Evolutionary conservation across 2,329 filamentous ascomycete species (phyloP).

Genomic region (Lecanoromycetidae sp.): DNA sequence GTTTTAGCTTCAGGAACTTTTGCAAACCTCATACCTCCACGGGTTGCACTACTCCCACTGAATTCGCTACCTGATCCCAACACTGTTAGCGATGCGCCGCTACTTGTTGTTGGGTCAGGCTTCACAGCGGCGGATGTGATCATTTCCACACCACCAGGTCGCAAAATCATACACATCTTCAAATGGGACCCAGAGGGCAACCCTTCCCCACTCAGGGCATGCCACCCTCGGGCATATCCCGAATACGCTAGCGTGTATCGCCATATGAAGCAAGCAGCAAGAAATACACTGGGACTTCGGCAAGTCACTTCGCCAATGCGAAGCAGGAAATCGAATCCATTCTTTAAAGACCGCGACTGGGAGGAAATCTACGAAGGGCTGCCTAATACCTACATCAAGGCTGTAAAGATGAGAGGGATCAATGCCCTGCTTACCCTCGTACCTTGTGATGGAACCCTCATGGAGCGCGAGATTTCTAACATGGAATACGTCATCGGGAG

Average conservation of each 20-base stretch:
- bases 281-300: slow-evolving; percentile 17
- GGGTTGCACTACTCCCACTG: slow-evolving; percentile 37
- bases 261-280: slow-evolving; percentile 44
- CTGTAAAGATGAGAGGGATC: slow-evolving; percentile 25
- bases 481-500: slow-evolving; percentile 46
- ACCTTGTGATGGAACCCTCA: slow-evolving; percentile 30
- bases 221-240: slow-evolving; percentile 49
- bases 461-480: slow-evolving; percentile 37
- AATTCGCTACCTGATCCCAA: slow-evolving; percentile 24
- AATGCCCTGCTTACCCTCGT: slow-evolving; percentile 34
- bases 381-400: slow-evolving; percentile 39
- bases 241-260: slow-evolving; percentile 50
- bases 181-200: slow-evolving; percentile 45
- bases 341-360: slow-evolving; percentile 38
- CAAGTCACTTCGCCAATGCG: slow-evolving; percentile 22
- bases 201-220: slow-evolving; percentile 46
- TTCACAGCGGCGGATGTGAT: slow-evolving; percentile 52
- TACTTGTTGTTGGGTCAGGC: slow-evolving; percentile 48
- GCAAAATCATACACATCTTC: slow-evolving; percentile 47
- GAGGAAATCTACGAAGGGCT: slow-evolving; percentile 41
- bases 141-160: slow-evolving; percentile 39
- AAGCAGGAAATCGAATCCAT: slow-evolving; percentile 31
- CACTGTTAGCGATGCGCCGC: slow-evolving; percentile 25
- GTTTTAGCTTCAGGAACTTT: slow-evolving; percentile 50
- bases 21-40: slow-evolving; percentile 41